Evolutionary conservation across 164 flowering plant genomes (phyloP).

Genomic region (Stephania japonica): DNA sequence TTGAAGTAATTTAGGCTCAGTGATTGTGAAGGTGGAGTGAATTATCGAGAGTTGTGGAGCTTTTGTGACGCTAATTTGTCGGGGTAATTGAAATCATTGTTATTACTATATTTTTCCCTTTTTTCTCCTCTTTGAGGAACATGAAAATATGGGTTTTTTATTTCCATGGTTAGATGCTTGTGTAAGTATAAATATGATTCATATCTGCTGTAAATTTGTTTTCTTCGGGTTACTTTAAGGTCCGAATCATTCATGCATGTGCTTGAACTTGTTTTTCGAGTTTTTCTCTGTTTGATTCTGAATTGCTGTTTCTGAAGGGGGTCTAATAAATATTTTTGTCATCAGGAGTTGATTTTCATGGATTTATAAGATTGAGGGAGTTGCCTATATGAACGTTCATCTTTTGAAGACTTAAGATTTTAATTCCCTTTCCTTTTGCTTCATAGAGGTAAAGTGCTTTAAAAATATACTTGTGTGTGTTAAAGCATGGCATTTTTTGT

Average conservation of each 20-base stretch:
- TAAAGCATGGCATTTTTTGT: not conserved
- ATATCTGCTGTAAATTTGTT: no score
- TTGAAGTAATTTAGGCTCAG: not conserved
- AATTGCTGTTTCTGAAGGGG: not conserved
- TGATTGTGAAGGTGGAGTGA: not conserved
- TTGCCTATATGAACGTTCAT: not conserved
- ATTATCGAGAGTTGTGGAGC: not conserved
- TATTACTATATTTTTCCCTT: not conserved
- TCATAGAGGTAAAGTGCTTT: no score
- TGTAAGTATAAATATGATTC: no score
- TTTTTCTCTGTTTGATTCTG: not conserved
- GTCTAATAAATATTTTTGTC: not conserved
- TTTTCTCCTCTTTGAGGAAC: not conserved
- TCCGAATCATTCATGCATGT: no score
- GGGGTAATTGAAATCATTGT: constrained; percentile 1
- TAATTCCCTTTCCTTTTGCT: not conserved
- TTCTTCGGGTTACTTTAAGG: no score
- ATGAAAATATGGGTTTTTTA: not conserved
- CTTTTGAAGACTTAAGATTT: not conserved
- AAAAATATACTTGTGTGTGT: not conserved
- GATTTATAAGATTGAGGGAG: not conserved
- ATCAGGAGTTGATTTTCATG: not conserved
- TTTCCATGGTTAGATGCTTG: not conserved
- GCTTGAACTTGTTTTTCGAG: no score
- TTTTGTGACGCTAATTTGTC: not conserved